Conservation (phyloP, 495 filamentous ascomycete genomes). For the Viridothelium virens region DNA sequence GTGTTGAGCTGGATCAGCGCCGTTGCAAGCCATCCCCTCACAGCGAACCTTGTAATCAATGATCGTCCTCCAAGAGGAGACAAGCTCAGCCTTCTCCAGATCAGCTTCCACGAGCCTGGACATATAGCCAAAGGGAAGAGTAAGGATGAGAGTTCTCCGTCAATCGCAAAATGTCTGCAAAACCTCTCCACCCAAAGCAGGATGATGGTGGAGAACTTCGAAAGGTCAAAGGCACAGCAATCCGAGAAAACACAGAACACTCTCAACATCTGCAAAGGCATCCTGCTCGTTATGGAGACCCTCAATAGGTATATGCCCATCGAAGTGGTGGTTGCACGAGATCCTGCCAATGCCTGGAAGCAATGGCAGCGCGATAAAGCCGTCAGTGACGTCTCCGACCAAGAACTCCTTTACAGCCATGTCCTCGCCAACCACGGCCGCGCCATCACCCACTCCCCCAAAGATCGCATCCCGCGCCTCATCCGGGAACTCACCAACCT, state of each 20-base stretch:
- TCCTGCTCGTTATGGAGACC: neutral
- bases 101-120: constrained; percentile 1
- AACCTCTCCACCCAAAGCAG: constrained; percentile 30
- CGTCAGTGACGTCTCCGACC: constrained; percentile 35
- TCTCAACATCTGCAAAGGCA: constrained; percentile 17
- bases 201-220: constrained; percentile 24
- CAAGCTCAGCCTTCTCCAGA: constrained; percentile 21
- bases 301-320: constrained; percentile 1
- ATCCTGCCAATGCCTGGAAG: constrained; percentile 13
- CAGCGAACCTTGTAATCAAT: constrained; percentile 16
- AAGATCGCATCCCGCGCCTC: constrained; percentile 45
- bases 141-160: constrained; percentile 16
- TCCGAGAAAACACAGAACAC: constrained; percentile 2
- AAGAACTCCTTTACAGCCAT: constrained; percentile 30
- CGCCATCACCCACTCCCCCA: constrained; percentile 13
- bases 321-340: neutral
- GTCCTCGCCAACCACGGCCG: constrained; percentile 21
- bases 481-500: constrained; percentile 47
- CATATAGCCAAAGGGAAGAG: constrained; percentile 11
- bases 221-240: constrained; percentile 21
- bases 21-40: constrained; percentile 20
- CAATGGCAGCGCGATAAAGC: constrained; percentile 38
- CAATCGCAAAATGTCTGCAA: constrained; percentile 23
- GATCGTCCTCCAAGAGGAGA: constrained; percentile 21
- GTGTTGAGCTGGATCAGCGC: constrained; percentile 26